phyloP scores from a whole-genome alignment of 2,329 filamentous ascomycete genomes.

The Knufia fluminis region DNA sequence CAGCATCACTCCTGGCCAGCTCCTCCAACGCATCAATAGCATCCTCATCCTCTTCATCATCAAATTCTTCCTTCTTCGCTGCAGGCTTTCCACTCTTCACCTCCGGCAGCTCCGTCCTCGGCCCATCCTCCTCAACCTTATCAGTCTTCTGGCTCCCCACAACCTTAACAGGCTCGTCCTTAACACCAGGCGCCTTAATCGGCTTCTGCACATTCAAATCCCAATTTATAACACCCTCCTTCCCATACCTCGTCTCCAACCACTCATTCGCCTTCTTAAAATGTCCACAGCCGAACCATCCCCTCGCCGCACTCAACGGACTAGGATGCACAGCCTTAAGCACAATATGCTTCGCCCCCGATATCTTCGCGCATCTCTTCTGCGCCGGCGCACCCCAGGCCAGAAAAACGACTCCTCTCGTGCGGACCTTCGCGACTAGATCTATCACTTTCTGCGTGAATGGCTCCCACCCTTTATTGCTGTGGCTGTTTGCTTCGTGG shows the following conservation, averaged over 20 bases:
- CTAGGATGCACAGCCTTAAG: slow-evolving; percentile 84
- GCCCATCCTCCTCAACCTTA: slow-evolving; percentile 9
- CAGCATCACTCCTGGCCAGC: slow-evolving; percentile 22
- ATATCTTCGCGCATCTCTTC: slow-evolving; percentile 64
- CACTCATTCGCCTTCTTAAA: slow-evolving; percentile 78
- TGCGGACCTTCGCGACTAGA: slow-evolving; percentile 66
- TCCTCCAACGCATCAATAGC: slow-evolving; percentile 34
- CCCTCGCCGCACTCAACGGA: slow-evolving; percentile 72
- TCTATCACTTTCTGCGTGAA: slow-evolving; percentile 92
- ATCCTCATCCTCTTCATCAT: slow-evolving; percentile 35
- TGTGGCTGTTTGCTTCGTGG: slow-evolving; percentile 77
- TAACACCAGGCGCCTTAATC: slow-evolving; percentile 13
- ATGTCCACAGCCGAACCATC: slow-evolving; percentile 76
- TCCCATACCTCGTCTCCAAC: slow-evolving; percentile 68
- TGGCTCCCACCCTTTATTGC: slow-evolving; percentile 80
- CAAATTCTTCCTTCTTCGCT: slow-evolving; percentile 20
- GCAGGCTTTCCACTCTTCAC: slow-evolving; percentile 12
- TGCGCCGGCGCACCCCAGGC: slow-evolving; percentile 86
- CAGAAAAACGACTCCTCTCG: slow-evolving; percentile 80
- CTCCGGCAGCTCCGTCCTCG: slow-evolving; percentile 1
- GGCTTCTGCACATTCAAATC: slow-evolving; percentile 41
- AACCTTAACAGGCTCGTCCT: slow-evolving; percentile 12
- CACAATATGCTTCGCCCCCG: slow-evolving; percentile 61
- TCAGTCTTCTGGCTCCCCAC: slow-evolving; percentile 10
- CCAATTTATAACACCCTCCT: slow-evolving; percentile 80